phyloP scores from a whole-genome alignment of 75 land plant species.

The Ceratopteris richardii region DNA sequence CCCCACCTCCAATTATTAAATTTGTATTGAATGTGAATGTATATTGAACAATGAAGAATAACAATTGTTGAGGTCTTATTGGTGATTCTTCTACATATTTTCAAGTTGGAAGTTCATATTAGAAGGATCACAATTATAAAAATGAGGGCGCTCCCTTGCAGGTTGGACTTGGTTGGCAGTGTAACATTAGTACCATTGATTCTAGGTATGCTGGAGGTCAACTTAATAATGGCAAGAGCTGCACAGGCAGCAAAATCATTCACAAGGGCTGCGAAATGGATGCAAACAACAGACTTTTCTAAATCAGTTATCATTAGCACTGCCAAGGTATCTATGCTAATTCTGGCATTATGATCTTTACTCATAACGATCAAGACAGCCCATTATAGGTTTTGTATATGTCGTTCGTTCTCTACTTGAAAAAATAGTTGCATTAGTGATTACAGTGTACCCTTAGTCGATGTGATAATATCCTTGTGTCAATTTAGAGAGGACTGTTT shows the following conservation, averaged over 20 bases:
- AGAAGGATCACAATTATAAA: too few relatives aligned
- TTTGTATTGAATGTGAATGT: too few relatives aligned
- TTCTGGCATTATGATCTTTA: neutral
- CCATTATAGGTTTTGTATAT: neutral
- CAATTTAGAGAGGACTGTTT: too few relatives aligned
- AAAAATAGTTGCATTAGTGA: too few relatives aligned
- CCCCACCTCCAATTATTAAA: too few relatives aligned
- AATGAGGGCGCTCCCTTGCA: neutral
- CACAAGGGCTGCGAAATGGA: conserved; percentile 20
- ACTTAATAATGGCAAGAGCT: conserved; percentile 27
- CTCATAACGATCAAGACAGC: neutral
- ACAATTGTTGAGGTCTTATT: too few relatives aligned
- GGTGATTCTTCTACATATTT: too few relatives aligned
- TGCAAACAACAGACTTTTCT: conserved; percentile 20
- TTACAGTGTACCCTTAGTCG: too few relatives aligned
- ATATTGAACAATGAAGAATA: too few relatives aligned
- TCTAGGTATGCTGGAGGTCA: conserved; percentile 8
- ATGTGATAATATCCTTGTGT: too few relatives aligned
- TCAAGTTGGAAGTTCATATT: too few relatives aligned
- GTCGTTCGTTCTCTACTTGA: too few relatives aligned
- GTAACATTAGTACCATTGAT: conserved; percentile 22
- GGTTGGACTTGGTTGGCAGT: conserved; percentile 33
- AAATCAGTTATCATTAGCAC: conserved; percentile 10
- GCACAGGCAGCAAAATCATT: conserved; percentile 22
- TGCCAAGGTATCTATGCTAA: conserved; percentile 6